A percentile compares a stretch with the other conserved stretches of the same genome.
Conservation (phyloP, 805 yeast species). For the Saccharomyces jurei region DNA sequence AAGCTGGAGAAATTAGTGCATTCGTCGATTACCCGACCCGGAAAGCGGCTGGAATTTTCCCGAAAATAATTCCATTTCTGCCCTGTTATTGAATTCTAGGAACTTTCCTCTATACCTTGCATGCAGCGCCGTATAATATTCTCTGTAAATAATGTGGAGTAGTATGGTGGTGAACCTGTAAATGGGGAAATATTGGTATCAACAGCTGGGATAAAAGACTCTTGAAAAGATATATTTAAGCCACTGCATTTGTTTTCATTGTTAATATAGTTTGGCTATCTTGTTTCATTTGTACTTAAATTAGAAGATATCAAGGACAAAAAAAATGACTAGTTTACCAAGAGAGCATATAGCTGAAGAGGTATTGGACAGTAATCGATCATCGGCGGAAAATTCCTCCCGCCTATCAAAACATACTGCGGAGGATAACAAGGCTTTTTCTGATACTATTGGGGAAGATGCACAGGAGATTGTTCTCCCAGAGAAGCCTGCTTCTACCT, state of each 20-base stretch:
- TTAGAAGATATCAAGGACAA: too few relatives aligned
- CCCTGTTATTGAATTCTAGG: too few relatives aligned
- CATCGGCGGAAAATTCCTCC: background rate
- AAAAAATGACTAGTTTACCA: background rate
- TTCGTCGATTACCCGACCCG: too few relatives aligned
- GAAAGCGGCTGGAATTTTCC: too few relatives aligned
- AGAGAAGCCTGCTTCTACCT: conserved; percentile 27
- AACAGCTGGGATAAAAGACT: background rate
- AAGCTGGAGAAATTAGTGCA: too few relatives aligned
- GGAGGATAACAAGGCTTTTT: background rate
- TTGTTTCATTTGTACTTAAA: too few relatives aligned
- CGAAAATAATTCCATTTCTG: background rate
- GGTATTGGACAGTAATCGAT: background rate
- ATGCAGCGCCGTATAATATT: too few relatives aligned
- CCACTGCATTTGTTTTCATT: too few relatives aligned
- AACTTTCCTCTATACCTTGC: too few relatives aligned
- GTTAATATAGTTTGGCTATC: too few relatives aligned
- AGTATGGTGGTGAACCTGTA: background rate
- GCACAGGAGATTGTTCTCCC: background rate
- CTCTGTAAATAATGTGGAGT: background rate
- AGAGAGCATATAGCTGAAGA: background rate
- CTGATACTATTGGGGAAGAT: background rate
- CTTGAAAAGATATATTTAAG: background rate
- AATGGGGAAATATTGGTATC: background rate
- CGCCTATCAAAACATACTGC: background rate